These are phyloP conservation scores for Guyanaporus albipodus DNA, from an alignment of 768 basidiomycete genomes.

Conservation along the genomic window DNA sequence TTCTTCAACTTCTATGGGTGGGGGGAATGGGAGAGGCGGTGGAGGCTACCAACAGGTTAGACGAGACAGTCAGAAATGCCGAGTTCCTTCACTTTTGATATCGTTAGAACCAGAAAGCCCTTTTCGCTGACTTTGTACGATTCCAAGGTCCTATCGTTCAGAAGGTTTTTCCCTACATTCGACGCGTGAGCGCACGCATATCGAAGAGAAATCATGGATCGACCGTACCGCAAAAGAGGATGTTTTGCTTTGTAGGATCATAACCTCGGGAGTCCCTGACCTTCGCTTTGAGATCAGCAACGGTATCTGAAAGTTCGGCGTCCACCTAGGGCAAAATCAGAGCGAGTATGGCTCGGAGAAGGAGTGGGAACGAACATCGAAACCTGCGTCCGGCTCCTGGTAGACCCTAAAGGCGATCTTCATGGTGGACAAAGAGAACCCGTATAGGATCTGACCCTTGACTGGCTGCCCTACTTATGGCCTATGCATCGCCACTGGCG, in stretches of 20 bases:
- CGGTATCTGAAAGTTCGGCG: constrained; percentile 4
- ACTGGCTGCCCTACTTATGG: not conserved
- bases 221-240: not conserved
- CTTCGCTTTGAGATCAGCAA: constrained; percentile 5
- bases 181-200: not conserved
- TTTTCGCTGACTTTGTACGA: not conserved
- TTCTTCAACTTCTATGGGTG: not conserved
- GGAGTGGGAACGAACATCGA: not conserved
- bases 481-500: not conserved
- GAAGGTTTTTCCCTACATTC: not conserved
- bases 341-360: not conserved
- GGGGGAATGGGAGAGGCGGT: not conserved
- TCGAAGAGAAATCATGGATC: not conserved
- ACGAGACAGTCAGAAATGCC: not conserved
- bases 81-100: not conserved
- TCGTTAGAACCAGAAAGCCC: not conserved
- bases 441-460: constrained; percentile 3
- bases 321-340: not conserved
- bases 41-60: not conserved
- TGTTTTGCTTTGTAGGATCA: not conserved
- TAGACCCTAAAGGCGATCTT: constrained; percentile 5
- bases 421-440: constrained; percentile 2
- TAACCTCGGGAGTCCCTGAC: not conserved
- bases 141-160: constrained; percentile 1
- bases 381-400: not conserved